phyloP scores from a whole-genome alignment of 2,329 filamentous ascomycete species.

The Clonostachys rhizophaga region DNA sequence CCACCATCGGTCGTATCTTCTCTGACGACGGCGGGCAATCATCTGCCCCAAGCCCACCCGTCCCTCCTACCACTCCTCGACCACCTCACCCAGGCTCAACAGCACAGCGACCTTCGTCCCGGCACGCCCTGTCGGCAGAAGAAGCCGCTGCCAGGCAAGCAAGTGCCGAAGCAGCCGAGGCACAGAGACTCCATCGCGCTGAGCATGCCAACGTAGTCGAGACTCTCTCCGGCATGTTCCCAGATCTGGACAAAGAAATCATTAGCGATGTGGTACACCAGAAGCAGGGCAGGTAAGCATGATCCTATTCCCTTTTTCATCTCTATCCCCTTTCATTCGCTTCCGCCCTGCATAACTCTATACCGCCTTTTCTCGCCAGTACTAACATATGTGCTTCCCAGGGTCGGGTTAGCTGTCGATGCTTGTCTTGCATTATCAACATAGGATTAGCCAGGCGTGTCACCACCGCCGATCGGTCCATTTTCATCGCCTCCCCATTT shows the following conservation, averaged over 20 bases:
- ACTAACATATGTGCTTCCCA: constrained; percentile 20
- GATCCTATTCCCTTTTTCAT: background rate
- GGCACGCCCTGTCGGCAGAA: constrained; percentile 62
- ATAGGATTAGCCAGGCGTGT: constrained; percentile 12
- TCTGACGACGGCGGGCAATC: constrained; percentile 56
- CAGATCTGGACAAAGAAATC: constrained; percentile 86
- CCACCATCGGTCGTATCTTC: constrained; percentile 92
- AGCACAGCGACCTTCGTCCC: constrained; percentile 21
- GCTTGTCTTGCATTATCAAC: constrained; percentile 70
- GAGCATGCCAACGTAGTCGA: constrained; percentile 93
- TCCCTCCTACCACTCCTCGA: constrained; percentile 4
- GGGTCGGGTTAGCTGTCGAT: constrained; percentile 81
- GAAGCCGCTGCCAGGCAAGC: constrained; percentile 88
- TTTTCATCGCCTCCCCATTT: too few relatives aligned
- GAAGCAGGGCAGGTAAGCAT: constrained; percentile 83
- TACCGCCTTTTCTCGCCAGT: background rate
- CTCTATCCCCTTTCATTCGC: background rate
- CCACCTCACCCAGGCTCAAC: constrained; percentile 12
- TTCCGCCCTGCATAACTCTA: background rate
- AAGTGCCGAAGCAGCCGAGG: constrained; percentile 84
- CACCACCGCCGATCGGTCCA: too few relatives aligned
- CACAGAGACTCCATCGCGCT: constrained; percentile 71
- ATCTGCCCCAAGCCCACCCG: constrained; percentile 15
- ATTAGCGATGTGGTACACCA: constrained; percentile 96
- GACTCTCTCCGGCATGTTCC: constrained; percentile 94